phyloP scores from a whole-genome alignment of 805 yeast genomes.

The Candida odintsovae region DNA sequence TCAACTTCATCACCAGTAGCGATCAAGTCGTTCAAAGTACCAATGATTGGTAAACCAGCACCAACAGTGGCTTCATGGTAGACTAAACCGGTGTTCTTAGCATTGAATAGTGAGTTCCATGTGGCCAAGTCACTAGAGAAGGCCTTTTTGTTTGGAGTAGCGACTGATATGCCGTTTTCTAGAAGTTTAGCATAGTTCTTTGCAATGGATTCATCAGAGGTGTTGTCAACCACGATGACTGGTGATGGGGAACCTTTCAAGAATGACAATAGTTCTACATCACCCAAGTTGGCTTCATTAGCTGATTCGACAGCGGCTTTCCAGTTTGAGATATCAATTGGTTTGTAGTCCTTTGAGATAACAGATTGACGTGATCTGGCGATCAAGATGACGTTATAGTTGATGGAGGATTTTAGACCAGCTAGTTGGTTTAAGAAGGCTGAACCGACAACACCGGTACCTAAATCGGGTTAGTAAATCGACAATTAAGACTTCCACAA shows the following conservation, averaged over 20 bases:
- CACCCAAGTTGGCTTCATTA: conserved; percentile 40
- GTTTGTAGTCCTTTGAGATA: conserved; percentile 60
- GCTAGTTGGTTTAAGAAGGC: conserved; percentile 81
- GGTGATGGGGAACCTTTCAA: conserved; percentile 66
- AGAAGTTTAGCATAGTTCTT: conserved; percentile 70
- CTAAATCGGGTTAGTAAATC: conserved; percentile 24
- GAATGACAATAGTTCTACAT: conserved; percentile 54
- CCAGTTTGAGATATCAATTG: conserved; percentile 63
- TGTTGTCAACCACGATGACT: conserved; percentile 86
- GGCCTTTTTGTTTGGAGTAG: conserved; percentile 98
- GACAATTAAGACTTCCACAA: not conserved
- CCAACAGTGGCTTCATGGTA: conserved; percentile 99
- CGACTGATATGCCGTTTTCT: conserved; percentile 78
- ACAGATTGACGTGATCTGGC: conserved; percentile 72
- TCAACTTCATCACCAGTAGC: conserved; percentile 90
- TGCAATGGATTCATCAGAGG: conserved; percentile 79
- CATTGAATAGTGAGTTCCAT: conserved; percentile 71
- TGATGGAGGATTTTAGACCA: conserved; percentile 49
- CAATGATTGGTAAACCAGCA: conserved; percentile 94
- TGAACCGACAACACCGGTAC: conserved; percentile 94
- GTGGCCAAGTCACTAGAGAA: conserved; percentile 70
- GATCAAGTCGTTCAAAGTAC: conserved; percentile 81
- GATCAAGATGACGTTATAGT: conserved; percentile 72
- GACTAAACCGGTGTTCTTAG: conserved; percentile 57
- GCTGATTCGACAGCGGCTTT: conserved; percentile 40